A percentile compares a stretch with the other conserved stretches of the same genome.
These are phyloP conservation scores for Penicillium cataractarum DNA, from an alignment of 495 filamentous ascomycete species.

Conservation along the genomic window DNA sequence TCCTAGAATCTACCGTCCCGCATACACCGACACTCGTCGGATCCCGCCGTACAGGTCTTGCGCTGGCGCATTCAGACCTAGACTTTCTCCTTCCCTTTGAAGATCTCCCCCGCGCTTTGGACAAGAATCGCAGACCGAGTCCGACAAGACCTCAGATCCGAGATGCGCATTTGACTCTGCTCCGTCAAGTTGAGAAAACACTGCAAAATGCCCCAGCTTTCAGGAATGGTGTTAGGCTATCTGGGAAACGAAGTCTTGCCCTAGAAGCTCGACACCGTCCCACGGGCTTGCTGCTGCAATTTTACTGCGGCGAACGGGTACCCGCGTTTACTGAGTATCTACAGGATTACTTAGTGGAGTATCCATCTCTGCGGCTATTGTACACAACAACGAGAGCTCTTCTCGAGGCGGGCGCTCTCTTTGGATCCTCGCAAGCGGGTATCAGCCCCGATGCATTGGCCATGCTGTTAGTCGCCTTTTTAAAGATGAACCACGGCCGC, in stretches of 20 bases:
- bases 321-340: constrained; percentile 43
- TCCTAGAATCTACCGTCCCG: constrained; percentile 26
- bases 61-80: constrained; percentile 53
- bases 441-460: constrained; percentile 55
- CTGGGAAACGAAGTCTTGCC: constrained; percentile 26
- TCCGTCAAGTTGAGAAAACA: constrained; percentile 27
- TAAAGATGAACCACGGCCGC: constrained; percentile 46
- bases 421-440: constrained; percentile 45
- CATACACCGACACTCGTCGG: constrained; percentile 51
- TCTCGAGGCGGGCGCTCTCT: constrained; percentile 52
- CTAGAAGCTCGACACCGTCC: constrained; percentile 41
- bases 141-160: constrained; percentile 34
- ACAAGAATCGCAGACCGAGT: constrained; percentile 36
- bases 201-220: constrained; percentile 26
- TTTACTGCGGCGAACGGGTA: constrained; percentile 43
- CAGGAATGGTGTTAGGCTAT: constrained; percentile 11
- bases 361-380: constrained; percentile 52
- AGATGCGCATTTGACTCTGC: constrained; percentile 21
- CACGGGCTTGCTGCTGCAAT: constrained; percentile 53
- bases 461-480: constrained; percentile 59
- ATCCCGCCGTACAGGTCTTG: constrained; percentile 57
- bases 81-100: constrained; percentile 44
- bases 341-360: constrained; percentile 49
- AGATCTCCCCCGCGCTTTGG: constrained; percentile 23
- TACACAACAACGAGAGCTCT: constrained; percentile 51